Conservation (phyloP, 139 green algal genomes). For the Picochlorum sp. region DNA sequence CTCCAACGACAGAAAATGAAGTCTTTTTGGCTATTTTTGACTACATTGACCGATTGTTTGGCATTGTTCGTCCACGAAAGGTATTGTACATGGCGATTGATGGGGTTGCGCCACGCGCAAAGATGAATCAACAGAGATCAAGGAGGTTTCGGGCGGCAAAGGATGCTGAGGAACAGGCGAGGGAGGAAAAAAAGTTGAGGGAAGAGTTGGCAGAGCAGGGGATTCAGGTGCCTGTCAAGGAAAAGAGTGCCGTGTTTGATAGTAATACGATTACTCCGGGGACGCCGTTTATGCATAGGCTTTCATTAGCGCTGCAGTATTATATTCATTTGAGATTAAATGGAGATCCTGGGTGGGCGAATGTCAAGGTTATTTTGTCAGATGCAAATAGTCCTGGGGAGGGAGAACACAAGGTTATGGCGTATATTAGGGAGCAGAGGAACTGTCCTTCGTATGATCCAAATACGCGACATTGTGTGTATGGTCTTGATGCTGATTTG, state of each 20-base stretch:
- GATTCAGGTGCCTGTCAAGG: conserved; percentile 54
- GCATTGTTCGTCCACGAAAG: conserved; percentile 90
- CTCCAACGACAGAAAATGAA: conserved; percentile 87
- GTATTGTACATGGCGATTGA: conserved; percentile 99
- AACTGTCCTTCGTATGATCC: conserved; percentile 68
- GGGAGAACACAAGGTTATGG: conserved; percentile 99
- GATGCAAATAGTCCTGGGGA: conserved; percentile 94
- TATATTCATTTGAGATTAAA: conserved; percentile 93
- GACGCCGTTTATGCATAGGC: conserved; percentile 95
- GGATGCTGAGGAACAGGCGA: conserved; percentile 70
- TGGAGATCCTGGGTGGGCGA: conserved; percentile 78
- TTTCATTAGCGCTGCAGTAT: conserved; percentile 92
- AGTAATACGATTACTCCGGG: conserved; percentile 98
- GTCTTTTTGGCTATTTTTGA: conserved; percentile 98
- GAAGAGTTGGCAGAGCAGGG: conserved; percentile 80
- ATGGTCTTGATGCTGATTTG: conserved; percentile 97
- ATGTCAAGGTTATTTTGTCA: conserved; percentile 77
- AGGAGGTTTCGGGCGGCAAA: conserved; percentile 90
- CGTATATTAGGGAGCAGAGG: conserved; percentile 83
- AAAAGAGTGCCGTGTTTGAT: conserved; percentile 75
- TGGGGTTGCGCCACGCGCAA: conserved; percentile 92
- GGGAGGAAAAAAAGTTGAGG: conserved; percentile 80
- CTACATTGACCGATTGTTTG: conserved; percentile 98
- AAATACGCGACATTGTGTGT: conserved; percentile 80
- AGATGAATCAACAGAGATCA: conserved; percentile 99